A percentile compares a stretch with the other conserved stretches of the same genome.
Evolutionary conservation across 371 early-diverging fungal species (phyloP).

Genomic region (Actinomucor elegans): DNA sequence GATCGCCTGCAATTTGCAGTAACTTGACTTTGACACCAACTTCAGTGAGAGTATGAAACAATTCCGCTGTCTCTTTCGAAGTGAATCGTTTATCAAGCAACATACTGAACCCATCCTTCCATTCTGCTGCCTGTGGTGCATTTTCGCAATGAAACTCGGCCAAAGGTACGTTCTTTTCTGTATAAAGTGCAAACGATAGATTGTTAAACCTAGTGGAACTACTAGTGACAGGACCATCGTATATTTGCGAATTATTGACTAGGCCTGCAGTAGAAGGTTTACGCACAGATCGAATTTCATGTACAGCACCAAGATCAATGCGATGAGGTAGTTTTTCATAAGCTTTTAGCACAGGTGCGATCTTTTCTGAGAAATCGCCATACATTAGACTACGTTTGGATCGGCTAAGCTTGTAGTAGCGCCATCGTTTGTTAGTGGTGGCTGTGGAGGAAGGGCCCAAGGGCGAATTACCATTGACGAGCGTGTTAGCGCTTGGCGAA

Average conservation of each 20-base stretch:
- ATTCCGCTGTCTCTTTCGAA: slow-evolving; percentile 65
- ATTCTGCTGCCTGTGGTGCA: slow-evolving; percentile 61
- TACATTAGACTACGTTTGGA: slow-evolving; percentile 64
- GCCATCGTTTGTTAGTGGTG: slow-evolving; percentile 37
- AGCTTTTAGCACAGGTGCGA: slow-evolving; percentile 24
- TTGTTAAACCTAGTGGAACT: neutral
- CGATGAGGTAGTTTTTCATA: slow-evolving; percentile 39
- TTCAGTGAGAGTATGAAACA: slow-evolving; percentile 66
- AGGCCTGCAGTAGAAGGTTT: slow-evolving; percentile 8
- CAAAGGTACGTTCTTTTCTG: slow-evolving; percentile 37
- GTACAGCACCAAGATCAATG: slow-evolving; percentile 57
- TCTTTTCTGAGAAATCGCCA: slow-evolving; percentile 66
- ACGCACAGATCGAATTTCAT: slow-evolving; percentile 54
- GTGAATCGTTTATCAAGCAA: slow-evolving; percentile 64
- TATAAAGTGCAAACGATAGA: slow-evolving; percentile 50
- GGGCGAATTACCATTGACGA: neutral
- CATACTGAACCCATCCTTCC: slow-evolving; percentile 85
- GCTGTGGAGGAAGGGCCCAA: slow-evolving; percentile 1
- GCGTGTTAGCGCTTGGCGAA: neutral
- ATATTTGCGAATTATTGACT: neutral
- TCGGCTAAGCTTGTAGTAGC: slow-evolving; percentile 66
- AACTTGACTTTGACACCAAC: slow-evolving; percentile 65
- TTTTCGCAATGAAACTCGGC: slow-evolving; percentile 64
- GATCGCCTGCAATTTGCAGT: slow-evolving; percentile 69
- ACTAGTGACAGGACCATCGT: no score